Evolutionary conservation across 495 filamentous ascomycete genomes (phyloP), one percentile per base, ranked within the genome.

Genomic region (Hyaloscypha bicolor): DNA sequence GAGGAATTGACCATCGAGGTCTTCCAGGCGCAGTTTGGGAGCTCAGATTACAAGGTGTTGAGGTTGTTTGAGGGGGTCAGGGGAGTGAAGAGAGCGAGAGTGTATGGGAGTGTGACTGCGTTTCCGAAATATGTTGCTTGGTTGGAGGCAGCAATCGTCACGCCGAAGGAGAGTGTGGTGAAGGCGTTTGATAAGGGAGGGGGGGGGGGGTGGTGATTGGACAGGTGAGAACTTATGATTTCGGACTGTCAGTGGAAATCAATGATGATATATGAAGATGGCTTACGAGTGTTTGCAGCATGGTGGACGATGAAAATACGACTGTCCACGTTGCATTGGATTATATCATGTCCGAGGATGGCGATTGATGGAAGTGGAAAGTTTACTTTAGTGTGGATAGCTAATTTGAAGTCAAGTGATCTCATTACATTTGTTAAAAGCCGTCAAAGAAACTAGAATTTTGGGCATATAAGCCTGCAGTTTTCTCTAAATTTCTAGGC

Each of bases 11-110:
- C 78, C 19, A 64, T 87, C 59, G 76, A 83, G 62, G 74, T 81
- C 1, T 81, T 78, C 69, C 81, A 82, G 71, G 71, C 78, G 9
- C 74, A 76, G 69, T 85, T 80, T 69, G 76, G 76, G 35, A 77
- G 77, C 33, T 71, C 69, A 35, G 79, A 79, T 33, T 76, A 76
- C 56, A 74, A 70, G 19, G 76, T 74, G 19, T 74, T 87, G 65
- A 72, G 71, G 39, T 70, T 78, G 62, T 86, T 87, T 67, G 81
- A 82, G 70, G 80, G 76, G 9, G 80, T 88, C 1, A 71, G 85
- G 33, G 85, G 82, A 0, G 82, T 87, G 11, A 63, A 79, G 52
- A 71, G 63, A 33, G 80, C 78, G 12, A 68, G 68, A 19, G 73
- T 87, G 16, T 53, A 69, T 16, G 83, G 84, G 9, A 80, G 77